Base-by-base conservation (phyloP, 495 filamentous ascomycete genomes). In the Hyaloscypha variabilis region DNA sequence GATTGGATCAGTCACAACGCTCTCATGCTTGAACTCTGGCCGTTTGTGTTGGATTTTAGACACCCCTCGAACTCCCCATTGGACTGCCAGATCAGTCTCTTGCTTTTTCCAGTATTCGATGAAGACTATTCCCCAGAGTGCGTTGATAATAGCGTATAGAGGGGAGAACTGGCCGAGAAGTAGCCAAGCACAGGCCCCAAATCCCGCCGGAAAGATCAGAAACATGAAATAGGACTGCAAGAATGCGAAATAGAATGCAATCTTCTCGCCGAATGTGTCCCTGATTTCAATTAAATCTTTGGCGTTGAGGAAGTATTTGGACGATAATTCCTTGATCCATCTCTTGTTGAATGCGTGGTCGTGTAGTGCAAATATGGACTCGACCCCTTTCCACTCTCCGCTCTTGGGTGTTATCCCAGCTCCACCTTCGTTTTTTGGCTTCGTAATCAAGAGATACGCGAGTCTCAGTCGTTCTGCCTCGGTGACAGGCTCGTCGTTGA, bases 21-120 rank as follows among this genome's bases (percentile, higher is more conserved):
- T 86, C 68, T 97, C 92, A 58, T 92, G 88, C 71, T 85, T 77
- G 73, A 97, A 99, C 67, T 92, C 85, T 26, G 88, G 83, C 57
- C 94, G 81, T 50, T 88, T 90, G 13, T 81, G 84, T 70, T 94
- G 90, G 60, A 98, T 91, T 36, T 84, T 86, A 4, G 92, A 93
- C 21, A 97, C 92, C 17, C 91, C 91, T 50, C 91, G 89, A 13
- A 97, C 94, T 25, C 93, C 91, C 95, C 95, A 99, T 52, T 92
- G 88, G 36, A 97, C 88, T 24, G 91, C 91, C 13, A 98, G 80
- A 75, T 99, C 96, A 14, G 89, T 81, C 75, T 99, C 94, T 77
- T 97, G 91, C 64, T 91, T 89, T 78, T 95, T 97, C 95, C 95
- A 99, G 74, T 92, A 97, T 76, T 99, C 95, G 46, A 96, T 89